These are phyloP conservation scores for Aphanomyces invadans DNA, from an alignment of 352 stramenopile genomes.

Conservation along the genomic window DNA sequence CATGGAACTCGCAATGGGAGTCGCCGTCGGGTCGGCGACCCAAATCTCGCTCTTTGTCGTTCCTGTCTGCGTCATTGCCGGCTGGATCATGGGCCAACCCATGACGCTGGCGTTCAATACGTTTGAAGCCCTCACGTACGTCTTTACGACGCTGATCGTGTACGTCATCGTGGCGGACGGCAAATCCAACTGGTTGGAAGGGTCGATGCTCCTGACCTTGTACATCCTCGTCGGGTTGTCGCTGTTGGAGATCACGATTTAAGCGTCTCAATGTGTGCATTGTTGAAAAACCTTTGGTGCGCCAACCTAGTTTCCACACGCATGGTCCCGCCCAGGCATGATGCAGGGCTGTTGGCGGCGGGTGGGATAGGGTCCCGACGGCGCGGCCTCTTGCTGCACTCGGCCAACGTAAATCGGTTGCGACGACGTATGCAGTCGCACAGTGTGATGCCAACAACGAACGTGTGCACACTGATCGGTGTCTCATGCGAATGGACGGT, in stretches of 20 bases:
- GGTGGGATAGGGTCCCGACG: no score
- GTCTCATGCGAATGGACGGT: no score
- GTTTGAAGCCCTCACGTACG: conserved; percentile 95
- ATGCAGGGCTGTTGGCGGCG: no score
- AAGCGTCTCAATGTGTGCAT: no score
- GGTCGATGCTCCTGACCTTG: conserved; percentile 87
- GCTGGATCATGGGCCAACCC: conserved; percentile 87
- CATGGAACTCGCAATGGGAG: conserved; percentile 97
- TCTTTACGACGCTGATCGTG: conserved; percentile 94
- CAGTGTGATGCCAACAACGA: no score
- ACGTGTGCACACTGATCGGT: no score
- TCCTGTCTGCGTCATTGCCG: conserved; percentile 90
- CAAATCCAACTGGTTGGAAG: conserved; percentile 90
- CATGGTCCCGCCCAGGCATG: no score
- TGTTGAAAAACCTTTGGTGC: no score
- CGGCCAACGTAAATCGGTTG: no score
- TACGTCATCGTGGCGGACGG: conserved; percentile 87
- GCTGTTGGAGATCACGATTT: conserved; percentile 38
- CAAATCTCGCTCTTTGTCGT: conserved; percentile 97
- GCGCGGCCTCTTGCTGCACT: no score
- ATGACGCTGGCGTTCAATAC: conserved; percentile 96
- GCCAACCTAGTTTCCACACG: no score
- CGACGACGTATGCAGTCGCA: no score
- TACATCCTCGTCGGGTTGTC: conserved; percentile 83
- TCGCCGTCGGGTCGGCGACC: conserved; percentile 93